Conservation (phyloP, 75 land plant species). For the Isoetes taiwanensis region DNA sequence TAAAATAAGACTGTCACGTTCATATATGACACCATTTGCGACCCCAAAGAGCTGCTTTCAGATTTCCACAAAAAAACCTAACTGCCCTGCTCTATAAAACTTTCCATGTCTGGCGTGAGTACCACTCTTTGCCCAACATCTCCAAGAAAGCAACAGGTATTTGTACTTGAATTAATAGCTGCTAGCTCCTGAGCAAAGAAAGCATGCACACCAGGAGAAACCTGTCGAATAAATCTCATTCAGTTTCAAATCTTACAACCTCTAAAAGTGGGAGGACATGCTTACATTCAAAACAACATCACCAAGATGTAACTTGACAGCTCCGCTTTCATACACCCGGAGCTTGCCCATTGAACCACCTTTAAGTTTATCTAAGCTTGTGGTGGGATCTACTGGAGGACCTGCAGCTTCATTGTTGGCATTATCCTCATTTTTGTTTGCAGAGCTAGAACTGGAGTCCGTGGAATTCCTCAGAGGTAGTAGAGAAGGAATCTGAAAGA, state of each 20-base stretch:
- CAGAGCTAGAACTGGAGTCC: not conserved
- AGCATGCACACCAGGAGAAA: too few relatives aligned
- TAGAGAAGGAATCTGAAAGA: slow-evolving; percentile 57
- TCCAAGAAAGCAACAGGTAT: slow-evolving; percentile 46
- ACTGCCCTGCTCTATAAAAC: too few relatives aligned
- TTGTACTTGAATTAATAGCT: slow-evolving; percentile 43
- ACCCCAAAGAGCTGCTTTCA: too few relatives aligned
- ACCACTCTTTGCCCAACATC: slow-evolving; percentile 40
- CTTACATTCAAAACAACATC: slow-evolving; percentile 57
- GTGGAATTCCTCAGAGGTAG: slow-evolving; percentile 24
- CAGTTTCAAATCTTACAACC: too few relatives aligned
- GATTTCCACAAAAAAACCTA: too few relatives aligned
- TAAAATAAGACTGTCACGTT: too few relatives aligned
- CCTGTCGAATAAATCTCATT: too few relatives aligned
- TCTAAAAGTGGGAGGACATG: not conserved
- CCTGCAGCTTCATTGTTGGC: not conserved
- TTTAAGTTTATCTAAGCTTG: slow-evolving; percentile 35
- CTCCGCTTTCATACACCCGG: slow-evolving; percentile 65
- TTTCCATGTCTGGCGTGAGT: slow-evolving; percentile 51
- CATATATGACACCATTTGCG: too few relatives aligned
- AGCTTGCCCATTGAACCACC: slow-evolving; percentile 67
- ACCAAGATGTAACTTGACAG: slow-evolving; percentile 69
- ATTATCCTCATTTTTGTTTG: too few relatives aligned
- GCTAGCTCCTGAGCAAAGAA: slow-evolving; percentile 55
- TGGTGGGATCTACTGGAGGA: too few relatives aligned